Evolutionary conservation across 2,329 filamentous ascomycete species (phyloP).

Genomic region (Apiospora arundinis): DNA sequence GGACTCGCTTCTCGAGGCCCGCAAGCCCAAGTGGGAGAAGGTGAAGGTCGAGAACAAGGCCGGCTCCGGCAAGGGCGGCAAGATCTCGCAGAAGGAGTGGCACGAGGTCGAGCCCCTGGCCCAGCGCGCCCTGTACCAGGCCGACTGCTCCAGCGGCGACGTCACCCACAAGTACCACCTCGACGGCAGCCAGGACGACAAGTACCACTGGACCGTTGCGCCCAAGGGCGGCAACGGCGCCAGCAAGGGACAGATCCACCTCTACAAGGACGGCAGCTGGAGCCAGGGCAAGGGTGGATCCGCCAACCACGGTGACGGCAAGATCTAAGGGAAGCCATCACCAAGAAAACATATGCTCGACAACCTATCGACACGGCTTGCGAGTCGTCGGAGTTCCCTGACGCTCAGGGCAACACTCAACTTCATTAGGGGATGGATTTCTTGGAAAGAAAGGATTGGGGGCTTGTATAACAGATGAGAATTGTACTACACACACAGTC

Average conservation of each 20-base stretch:
- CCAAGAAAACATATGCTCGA: too few relatives aligned
- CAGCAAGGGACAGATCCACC: not conserved
- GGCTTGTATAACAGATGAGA: too few relatives aligned
- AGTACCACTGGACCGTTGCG: not conserved
- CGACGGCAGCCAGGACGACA: not conserved
- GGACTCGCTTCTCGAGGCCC: not conserved
- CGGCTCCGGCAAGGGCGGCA: not conserved
- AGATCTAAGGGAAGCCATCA: not conserved
- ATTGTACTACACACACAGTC: too few relatives aligned
- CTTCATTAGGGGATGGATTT: too few relatives aligned
- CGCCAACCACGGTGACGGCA: not conserved
- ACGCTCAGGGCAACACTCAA: too few relatives aligned
- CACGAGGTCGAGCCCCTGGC: not conserved
- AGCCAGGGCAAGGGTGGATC: not conserved
- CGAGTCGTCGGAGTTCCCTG: too few relatives aligned
- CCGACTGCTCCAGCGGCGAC: not conserved
- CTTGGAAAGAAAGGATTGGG: too few relatives aligned
- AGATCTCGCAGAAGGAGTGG: not conserved
- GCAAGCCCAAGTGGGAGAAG: not conserved
- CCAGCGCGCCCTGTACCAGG: not conserved
- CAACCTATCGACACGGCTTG: too few relatives aligned
- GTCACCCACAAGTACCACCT: not conserved
- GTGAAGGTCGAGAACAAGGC: not conserved
- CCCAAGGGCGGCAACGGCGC: not conserved
- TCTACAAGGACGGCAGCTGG: not conserved